Percentiles rank a stretch among this genome's conserved stretches.
Evolutionary conservation across 768 basidiomycete genomes (phyloP).

Genomic region (Strobilomyces echinocephalus): DNA sequence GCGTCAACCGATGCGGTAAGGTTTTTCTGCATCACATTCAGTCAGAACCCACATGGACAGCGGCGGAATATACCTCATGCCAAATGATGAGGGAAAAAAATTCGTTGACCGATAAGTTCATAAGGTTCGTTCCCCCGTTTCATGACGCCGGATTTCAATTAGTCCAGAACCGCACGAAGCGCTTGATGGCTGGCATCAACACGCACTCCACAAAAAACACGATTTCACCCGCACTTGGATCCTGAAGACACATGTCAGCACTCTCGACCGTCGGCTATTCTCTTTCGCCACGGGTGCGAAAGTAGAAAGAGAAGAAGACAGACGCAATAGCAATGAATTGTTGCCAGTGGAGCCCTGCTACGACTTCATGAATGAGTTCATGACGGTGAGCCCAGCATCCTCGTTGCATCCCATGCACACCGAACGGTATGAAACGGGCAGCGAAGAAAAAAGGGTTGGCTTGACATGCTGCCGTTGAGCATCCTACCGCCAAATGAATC

Average conservation of each 20-base stretch:
- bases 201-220: constrained; percentile 1
- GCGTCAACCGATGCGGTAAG: constrained; percentile 1
- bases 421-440: neutral
- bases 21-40: neutral
- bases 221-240: neutral
- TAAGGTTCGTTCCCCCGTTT: neutral
- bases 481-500: constrained; percentile 7
- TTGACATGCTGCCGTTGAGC: constrained; percentile 8
- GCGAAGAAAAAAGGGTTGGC: neutral
- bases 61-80: constrained; percentile 5
- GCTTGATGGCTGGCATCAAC: constrained; percentile 2
- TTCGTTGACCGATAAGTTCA: constrained; percentile 2
- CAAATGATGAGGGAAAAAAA: neutral
- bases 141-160: neutral
- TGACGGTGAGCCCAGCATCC: neutral
- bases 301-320: neutral
- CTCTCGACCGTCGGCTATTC: neutral
- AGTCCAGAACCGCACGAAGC: neutral
- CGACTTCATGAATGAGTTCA: neutral
- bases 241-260: neutral
- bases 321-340: neutral
- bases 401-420: neutral
- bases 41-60: neutral
- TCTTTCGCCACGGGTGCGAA: neutral
- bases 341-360: neutral